Evolutionary conservation across 352 stramenopile genomes (phyloP), one percentile per base, ranked within the genome.

Genomic region (Phytophthora pistaciae): DNA sequence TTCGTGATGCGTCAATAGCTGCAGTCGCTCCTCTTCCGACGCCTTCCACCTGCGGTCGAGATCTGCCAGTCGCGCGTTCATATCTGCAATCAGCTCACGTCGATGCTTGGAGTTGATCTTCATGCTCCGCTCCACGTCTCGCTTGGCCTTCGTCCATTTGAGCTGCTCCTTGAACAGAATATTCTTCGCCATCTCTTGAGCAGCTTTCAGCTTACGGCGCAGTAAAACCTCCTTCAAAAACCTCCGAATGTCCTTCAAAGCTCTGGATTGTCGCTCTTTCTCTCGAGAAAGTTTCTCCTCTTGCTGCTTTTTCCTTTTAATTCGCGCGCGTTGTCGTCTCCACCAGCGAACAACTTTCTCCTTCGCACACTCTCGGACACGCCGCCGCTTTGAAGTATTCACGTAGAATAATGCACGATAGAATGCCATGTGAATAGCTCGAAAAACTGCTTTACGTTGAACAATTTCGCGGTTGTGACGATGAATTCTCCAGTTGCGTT

Each of bases 191-290:
- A 62, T 59, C 25, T 76, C 71, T 18, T 78, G 66, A 5, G 66
- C 81, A 21, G 64, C 61, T n/a, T 70, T 75, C 20, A 91, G 57
- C 49, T 70, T 67, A 2, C 67, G 61, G 1, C 79, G 79, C 3
- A 92, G 60, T 16, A 83, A 8, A 58, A 78, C 68, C 66, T 92
- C 82, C 3, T 69, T 78, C 7, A 89, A 56, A 16, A 86, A 89
- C 1, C 64, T 61, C 53, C 88, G 74, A n/a, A 91, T 62, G 25
- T 77, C 67, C 20, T 71, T 77, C 5, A 65, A 42, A 40, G 83
- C 85, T 7, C 53, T 53, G 5, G 14, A 10, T 49, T 68, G 70
- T 56, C 64, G 72, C 27, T 81, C 52, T 33, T 66, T 53, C 36
- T 73, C 72, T 33, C 55, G 59, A 29, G 2, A 16, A 36, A 61